phyloP scores from a whole-genome alignment of 2,329 filamentous ascomycete genomes.

The Corynespora cassiicola region DNA sequence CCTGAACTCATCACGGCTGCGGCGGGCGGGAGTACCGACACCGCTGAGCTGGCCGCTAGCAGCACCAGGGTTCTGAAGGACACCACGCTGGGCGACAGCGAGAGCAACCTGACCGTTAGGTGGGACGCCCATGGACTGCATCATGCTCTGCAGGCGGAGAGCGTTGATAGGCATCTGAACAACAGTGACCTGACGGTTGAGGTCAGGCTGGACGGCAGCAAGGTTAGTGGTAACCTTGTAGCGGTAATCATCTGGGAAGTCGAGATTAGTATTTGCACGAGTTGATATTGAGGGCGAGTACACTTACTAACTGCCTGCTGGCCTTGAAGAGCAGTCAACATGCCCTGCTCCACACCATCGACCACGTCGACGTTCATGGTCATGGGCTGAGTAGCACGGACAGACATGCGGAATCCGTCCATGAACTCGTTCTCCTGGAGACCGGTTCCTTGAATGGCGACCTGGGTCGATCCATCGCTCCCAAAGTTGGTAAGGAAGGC shows the following conservation, averaged over 20 bases:
- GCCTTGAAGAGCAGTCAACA: conserved; percentile 40
- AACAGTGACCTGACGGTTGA: conserved; percentile 45
- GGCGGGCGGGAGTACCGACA: conserved; percentile 22
- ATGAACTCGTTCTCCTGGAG: conserved; percentile 48
- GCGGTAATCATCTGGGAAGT: conserved; percentile 38
- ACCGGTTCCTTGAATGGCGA: conserved; percentile 41
- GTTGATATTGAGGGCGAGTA: background rate
- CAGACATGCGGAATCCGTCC: conserved; percentile 46
- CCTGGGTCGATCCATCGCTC: conserved; percentile 27
- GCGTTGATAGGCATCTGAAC: conserved; percentile 47
- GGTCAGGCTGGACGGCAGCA: conserved; percentile 37
- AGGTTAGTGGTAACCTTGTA: conserved; percentile 43
- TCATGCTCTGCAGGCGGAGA: conserved; percentile 43
- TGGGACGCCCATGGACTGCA: conserved; percentile 39
- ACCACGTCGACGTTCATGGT: conserved; percentile 44
- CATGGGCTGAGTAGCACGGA: conserved; percentile 43
- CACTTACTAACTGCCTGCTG: conserved; percentile 36
- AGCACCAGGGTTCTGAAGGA: conserved; percentile 45
- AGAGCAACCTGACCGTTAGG: conserved; percentile 40
- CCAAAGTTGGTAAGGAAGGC: conserved; percentile 41
- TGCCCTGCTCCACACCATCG: conserved; percentile 39
- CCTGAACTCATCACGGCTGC: conserved; percentile 32
- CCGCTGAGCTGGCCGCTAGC: conserved; percentile 38
- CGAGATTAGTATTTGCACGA: background rate
- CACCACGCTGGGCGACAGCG: conserved; percentile 42